Base-by-base conservation (phyloP, 371 early-diverging fungal species). In the Rhizopus arrhizus region DNA sequence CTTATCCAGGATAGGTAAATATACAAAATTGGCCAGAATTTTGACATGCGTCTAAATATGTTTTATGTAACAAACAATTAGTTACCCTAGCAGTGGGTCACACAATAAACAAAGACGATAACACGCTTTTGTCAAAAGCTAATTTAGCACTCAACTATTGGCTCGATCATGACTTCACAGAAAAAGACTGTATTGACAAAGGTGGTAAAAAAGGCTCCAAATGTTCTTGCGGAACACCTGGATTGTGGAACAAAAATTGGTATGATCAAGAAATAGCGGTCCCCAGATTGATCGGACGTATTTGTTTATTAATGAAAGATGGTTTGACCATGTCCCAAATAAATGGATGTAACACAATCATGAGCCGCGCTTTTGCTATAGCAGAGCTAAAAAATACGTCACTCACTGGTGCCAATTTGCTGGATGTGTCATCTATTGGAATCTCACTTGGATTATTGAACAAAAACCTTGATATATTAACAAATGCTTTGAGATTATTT, bases 161-260 rank as follows among this genome's bases (percentile, higher is more conserved):
- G 75, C 51, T 74, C 16, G 47, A 56, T 5, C 61, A 71, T 53
- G 72, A 74, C 40, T 71, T 64, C 35, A 22, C 31, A 10, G 22
- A 47, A 15, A 31, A 11, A 2, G 69, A 64, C 12, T 74, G 75
- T 35, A 4, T 69, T 10, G 38, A 33, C n/a, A 48, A 47, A 9
- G 62, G 59, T 31, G 65, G 62, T 10, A 32, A 47, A 40, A 53
- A 28, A 28, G 51, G 43, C 9, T 53, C 36, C 9, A 62, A 61
- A 9, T 74, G 75, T 51, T 65, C 69, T 50, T 74, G 75, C 61
- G 75, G 67, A 15, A 74, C 75, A 7, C 66, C 72, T 0, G 75
- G 72, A 2, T 38, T 74, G 11, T 74, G 75, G 72, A 71, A 64
- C 33, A 56, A 45, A 7, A 72, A 69, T 48, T 74, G 75, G 75